Evolutionary conservation across 805 yeast species (phyloP).

Genomic region (Kurtzmaniella cleridarum): DNA sequence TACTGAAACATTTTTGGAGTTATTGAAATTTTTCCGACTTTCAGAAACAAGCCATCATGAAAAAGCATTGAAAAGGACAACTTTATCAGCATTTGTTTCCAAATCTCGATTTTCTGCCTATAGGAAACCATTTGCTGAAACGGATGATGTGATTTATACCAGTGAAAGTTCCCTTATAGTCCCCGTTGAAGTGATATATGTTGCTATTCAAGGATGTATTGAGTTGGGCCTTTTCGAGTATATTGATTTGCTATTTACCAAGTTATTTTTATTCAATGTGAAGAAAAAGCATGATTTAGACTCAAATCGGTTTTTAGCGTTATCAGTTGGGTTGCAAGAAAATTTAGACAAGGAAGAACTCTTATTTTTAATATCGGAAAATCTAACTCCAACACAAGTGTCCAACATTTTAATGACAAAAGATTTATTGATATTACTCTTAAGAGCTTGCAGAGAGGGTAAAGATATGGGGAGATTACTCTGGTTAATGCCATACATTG

Average conservation of each 20-base stretch:
- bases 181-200: slow-evolving; percentile 15
- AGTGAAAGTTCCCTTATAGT: slow-evolving; percentile 12
- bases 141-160: slow-evolving; percentile 8
- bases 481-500: slow-evolving; percentile 33
- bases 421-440: slow-evolving; percentile 15
- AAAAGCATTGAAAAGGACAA: slow-evolving; percentile 13
- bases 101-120: slow-evolving; percentile 17
- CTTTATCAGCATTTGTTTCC: slow-evolving; percentile 18
- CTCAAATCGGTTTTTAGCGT: not conserved
- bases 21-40: slow-evolving; percentile 22
- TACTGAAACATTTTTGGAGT: slow-evolving; percentile 13
- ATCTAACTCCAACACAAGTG: slow-evolving; percentile 9
- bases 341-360: slow-evolving; percentile 1
- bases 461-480: slow-evolving; percentile 28
- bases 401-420: slow-evolving; percentile 15
- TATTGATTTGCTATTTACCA: slow-evolving; percentile 29
- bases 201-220: slow-evolving; percentile 25
- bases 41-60: slow-evolving; percentile 19
- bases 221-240: slow-evolving; percentile 19
- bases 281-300: not conserved
- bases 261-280: slow-evolving; percentile 21
- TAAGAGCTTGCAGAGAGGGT: slow-evolving; percentile 19
- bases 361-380: slow-evolving; percentile 10
- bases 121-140: slow-evolving; percentile 1
- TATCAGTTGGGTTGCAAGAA: slow-evolving; percentile 3